Conservation (phyloP, 768 basidiomycete genomes). For the Boletellus ananiceps region DNA sequence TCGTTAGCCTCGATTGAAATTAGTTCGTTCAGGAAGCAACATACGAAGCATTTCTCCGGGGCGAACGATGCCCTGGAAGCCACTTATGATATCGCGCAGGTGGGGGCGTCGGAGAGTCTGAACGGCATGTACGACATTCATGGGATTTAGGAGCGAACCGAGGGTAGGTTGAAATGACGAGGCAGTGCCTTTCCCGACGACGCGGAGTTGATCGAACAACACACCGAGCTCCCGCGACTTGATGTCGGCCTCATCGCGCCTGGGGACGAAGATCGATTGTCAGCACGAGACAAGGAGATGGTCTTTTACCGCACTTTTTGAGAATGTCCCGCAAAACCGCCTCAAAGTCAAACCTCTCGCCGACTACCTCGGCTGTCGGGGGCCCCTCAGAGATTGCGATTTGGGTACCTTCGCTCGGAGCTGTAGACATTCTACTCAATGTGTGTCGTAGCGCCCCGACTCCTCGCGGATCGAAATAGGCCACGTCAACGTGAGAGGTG, state of each 20-base stretch:
- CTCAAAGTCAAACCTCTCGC: conserved; percentile 33
- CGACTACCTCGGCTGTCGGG: background rate
- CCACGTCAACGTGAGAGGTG: conserved; percentile 38
- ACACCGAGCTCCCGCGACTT: conserved; percentile 56
- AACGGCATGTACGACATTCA: conserved; percentile 40
- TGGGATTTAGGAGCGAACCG: conserved; percentile 57
- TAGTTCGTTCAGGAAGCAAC: conserved; percentile 24
- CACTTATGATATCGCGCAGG: conserved; percentile 48
- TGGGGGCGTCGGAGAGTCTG: conserved; percentile 54
- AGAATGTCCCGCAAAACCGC: conserved; percentile 23
- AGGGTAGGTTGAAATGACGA: conserved; percentile 56
- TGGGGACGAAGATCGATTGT: conserved; percentile 17
- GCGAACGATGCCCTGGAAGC: conserved; percentile 52
- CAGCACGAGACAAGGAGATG: background rate
- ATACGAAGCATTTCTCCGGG: conserved; percentile 68
- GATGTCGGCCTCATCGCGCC: conserved; percentile 47
- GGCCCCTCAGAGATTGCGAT: background rate
- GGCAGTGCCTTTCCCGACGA: conserved; percentile 54
- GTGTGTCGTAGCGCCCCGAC: conserved; percentile 27
- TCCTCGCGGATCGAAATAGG: conserved; percentile 53
- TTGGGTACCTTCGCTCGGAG: conserved; percentile 3
- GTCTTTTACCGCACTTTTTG: conserved; percentile 11
- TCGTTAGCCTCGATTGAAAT: background rate
- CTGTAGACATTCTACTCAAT: conserved; percentile 14
- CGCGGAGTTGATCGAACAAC: conserved; percentile 52